Evolutionary conservation across 306 rosid species (phyloP).

Genomic region (Vigna mungo): DNA sequence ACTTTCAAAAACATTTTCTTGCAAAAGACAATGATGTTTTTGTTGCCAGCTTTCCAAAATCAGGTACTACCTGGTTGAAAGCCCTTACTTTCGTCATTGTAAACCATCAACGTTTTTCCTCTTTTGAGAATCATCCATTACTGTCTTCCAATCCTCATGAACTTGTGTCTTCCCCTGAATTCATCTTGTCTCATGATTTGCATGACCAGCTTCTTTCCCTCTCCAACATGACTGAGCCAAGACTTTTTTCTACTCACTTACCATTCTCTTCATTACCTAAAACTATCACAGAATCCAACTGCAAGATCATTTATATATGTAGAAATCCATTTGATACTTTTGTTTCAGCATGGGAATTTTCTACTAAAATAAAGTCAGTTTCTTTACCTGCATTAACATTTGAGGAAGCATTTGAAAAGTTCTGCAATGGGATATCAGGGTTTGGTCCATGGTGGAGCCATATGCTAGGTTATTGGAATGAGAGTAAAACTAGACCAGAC

Average conservation of each 20-base stretch:
- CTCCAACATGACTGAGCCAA: not conserved
- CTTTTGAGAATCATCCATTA: not conserved
- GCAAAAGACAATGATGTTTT: not conserved
- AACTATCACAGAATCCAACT: too few species aligned
- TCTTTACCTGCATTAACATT: not conserved
- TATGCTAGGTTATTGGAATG: slow-evolving; percentile 5
- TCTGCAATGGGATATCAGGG: not conserved
- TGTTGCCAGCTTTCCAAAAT: not conserved
- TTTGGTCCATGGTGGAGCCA: not conserved
- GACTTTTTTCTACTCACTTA: not conserved
- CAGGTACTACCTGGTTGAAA: not conserved
- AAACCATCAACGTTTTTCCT: not conserved
- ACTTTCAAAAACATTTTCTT: not conserved
- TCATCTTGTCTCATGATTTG: not conserved
- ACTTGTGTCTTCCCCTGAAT: not conserved
- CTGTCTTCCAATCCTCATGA: not conserved
- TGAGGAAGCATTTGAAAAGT: not conserved
- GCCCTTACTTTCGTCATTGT: not conserved
- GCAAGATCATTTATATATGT: too few species aligned
- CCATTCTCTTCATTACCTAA: too few species aligned
- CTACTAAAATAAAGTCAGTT: too few species aligned
- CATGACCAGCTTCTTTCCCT: not conserved
- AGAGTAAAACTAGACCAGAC: not conserved
- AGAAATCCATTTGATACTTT: too few species aligned
- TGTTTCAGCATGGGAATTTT: too few species aligned